Evolutionary conservation across 2,329 filamentous ascomycete species (phyloP), one percentile per base, ranked within the genome.

Genomic region (Coleophoma cylindrospora): DNA sequence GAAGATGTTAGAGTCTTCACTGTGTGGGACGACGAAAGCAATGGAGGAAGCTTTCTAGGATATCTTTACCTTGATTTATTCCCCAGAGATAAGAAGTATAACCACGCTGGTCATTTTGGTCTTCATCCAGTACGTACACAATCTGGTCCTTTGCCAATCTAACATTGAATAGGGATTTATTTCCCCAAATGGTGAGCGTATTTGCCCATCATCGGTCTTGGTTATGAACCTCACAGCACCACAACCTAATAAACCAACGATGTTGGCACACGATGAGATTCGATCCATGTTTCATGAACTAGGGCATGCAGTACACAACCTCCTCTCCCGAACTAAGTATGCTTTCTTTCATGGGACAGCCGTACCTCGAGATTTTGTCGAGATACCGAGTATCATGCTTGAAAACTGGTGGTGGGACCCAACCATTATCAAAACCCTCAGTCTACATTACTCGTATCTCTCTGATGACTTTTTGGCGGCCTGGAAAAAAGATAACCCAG

Each of bases 1-100:
- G 36, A 38, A 3, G 15, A 38, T 13, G 86, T 90, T 13, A 80
- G 84, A 52, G 67, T 91, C 50, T 91, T 89, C 71, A 86, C 82
- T 41, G 87, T 91, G 7, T 91, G 87, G 85, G 79, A 91, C 56
- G 84, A 89, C 52, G 76, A 80, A 50, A 74, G 74, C 1, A 81
- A 85, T 54, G 87, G 86, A 13, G 69, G 67, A 43, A 71, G 67
- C 1, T 82, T 82, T 49, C 68, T 80, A 3, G 79, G 79, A 13
- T 82, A 81, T 53, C 64, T 83, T 0, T 82, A 82, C 54, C 68
- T 83, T n/a, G 79, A 83, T 43, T 62, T 82, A 3, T 77, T 76
- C 59, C 71, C 74, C 0, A 72, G 80, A 6, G 36, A 14, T 3
- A 4, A 38, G 14, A 38, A 38, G 36, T 38, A 38, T 13, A 17